These are phyloP conservation scores for Amanita rimosa DNA, from an alignment of 768 basidiomycete genomes.

Conservation along the genomic window DNA sequence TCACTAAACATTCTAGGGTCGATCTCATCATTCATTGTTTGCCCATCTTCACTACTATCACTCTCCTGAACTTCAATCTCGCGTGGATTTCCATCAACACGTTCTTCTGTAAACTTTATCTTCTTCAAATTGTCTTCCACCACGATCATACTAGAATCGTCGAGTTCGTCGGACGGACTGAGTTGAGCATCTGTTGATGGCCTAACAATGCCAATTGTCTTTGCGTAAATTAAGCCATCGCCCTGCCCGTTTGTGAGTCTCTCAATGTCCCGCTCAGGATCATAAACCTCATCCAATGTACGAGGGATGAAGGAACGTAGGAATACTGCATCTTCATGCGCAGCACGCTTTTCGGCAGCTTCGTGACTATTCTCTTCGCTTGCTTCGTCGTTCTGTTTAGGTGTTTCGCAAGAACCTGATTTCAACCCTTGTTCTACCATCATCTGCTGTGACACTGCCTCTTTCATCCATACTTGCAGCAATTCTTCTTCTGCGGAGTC, in stretches of 20 bases:
- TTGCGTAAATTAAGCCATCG: slow-evolving; percentile 71
- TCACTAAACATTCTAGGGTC: slow-evolving; percentile 29
- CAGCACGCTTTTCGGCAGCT: slow-evolving; percentile 16
- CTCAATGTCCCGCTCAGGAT: slow-evolving; percentile 89
- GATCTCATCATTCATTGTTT: slow-evolving; percentile 13
- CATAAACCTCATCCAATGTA: slow-evolving; percentile 83
- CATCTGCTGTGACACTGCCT: slow-evolving; percentile 3
- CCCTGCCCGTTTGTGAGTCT: slow-evolving; percentile 61
- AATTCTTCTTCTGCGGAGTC: slow-evolving; percentile 20
- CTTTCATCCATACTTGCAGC: slow-evolving; percentile 39
- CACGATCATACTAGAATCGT: not conserved
- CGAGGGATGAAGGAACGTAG: slow-evolving; percentile 88
- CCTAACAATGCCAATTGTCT: slow-evolving; percentile 71
- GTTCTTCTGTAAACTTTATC: not conserved
- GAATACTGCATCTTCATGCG: slow-evolving; percentile 85
- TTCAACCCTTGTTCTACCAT: slow-evolving; percentile 2
- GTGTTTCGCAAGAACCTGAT: slow-evolving; percentile 6
- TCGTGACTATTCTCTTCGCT: slow-evolving; percentile 5
- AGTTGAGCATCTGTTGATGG: slow-evolving; percentile 12
- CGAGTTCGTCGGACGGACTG: not conserved
- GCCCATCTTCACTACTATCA: not conserved
- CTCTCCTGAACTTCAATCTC: not conserved
- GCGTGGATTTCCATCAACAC: not conserved
- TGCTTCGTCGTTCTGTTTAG: slow-evolving; percentile 6
- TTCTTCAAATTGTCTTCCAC: slow-evolving; percentile 1